A percentile compares a stretch with the other conserved stretches of the same genome.
Evolutionary conservation across 805 yeast genomes (phyloP).

Genomic region (Cyberlindnera mycetangii): DNA sequence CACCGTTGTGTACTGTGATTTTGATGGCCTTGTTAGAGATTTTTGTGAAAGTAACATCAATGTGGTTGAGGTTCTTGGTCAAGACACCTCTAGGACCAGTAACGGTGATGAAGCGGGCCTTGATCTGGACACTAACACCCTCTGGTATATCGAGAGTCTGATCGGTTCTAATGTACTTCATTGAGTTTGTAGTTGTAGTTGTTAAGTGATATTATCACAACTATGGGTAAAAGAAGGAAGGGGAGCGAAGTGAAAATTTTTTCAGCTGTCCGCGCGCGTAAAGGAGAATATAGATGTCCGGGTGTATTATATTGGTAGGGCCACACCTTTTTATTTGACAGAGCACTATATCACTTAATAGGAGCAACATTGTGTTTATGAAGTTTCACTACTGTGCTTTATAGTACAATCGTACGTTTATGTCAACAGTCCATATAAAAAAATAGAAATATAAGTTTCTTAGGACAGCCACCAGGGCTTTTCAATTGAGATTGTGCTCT

Average conservation of each 20-base stretch:
- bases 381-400: no score
- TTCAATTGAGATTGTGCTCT: no score
- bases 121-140: constrained; percentile 87
- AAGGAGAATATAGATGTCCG: not conserved
- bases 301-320: not conserved
- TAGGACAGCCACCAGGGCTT: no score
- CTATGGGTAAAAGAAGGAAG: not conserved
- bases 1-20: constrained; percentile 96
- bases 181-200: constrained; percentile 19
- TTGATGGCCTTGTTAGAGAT: constrained; percentile 67
- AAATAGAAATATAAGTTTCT: no score
- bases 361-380: no score
- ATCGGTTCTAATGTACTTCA: constrained; percentile 88
- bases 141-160: constrained; percentile 84
- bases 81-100: constrained; percentile 97
- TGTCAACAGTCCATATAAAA: no score
- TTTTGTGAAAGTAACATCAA: constrained; percentile 90
- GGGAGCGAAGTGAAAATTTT: constrained; percentile 4
- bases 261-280: not conserved
- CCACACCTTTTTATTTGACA: no score
- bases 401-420: no score
- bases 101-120: constrained; percentile 86
- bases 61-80: constrained; percentile 87
- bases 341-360: no score
- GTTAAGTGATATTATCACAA: no score